These are phyloP conservation scores for Eimeria maxima DNA, from an alignment of 169 alveolate genomes.

Conservation along the genomic window DNA sequence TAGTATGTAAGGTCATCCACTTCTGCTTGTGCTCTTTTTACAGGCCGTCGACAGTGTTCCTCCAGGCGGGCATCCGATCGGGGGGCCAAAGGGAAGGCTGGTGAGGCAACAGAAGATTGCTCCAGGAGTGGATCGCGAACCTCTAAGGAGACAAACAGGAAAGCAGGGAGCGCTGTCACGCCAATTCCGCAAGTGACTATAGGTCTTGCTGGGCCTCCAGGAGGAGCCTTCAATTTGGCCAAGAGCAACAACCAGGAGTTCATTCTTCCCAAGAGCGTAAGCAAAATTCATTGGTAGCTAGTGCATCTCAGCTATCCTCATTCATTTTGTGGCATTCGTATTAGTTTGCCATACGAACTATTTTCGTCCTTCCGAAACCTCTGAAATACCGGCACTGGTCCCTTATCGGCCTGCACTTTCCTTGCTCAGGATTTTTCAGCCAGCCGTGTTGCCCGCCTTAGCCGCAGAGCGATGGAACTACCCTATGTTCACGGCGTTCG, in stretches of 20 bases:
- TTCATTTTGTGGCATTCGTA: no score
- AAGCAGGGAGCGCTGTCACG: conserved; percentile 33
- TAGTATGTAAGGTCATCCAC: not conserved
- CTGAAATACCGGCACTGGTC: not conserved
- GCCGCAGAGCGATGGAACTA: conserved; percentile 79
- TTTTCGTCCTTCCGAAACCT: not conserved
- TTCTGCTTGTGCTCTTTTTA: not conserved
- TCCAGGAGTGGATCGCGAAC: not conserved
- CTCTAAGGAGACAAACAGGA: conserved; percentile 16
- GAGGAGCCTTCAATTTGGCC: conserved; percentile 68
- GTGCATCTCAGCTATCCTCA: no score
- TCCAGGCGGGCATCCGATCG: conserved; percentile 58
- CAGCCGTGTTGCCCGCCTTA: conserved; percentile 78
- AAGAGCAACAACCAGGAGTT: conserved; percentile 50
- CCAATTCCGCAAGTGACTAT: conserved; percentile 75
- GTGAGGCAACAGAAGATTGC: not conserved
- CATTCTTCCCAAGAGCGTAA: conserved; percentile 52
- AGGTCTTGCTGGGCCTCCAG: conserved; percentile 77
- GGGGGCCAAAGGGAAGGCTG: conserved; percentile 23
- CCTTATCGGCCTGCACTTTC: not conserved
- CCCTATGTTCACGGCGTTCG: conserved; percentile 84
- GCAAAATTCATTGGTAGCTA: not conserved
- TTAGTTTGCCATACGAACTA: no score
- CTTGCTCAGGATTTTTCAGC: conserved; percentile 74
- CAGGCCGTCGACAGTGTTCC: conserved; percentile 70